Evolutionary conservation across 371 early-diverging fungal species (phyloP), one percentile per base, ranked within the genome.

Genomic region (Saksenaea oblongispora): DNA sequence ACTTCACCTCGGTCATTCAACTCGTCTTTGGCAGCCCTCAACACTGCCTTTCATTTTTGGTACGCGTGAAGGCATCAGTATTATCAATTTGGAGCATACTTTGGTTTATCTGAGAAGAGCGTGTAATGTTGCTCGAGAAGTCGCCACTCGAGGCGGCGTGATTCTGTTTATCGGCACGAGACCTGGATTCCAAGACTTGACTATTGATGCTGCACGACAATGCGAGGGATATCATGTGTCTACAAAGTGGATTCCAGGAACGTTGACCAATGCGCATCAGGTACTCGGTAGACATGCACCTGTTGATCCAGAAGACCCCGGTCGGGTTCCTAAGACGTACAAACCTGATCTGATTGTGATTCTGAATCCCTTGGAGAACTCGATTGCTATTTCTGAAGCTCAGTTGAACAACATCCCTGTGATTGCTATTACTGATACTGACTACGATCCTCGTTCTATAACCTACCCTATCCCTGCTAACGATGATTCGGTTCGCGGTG

Each of bases 381-480:
- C 76, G 56, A 87, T 88, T 57, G 95, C 94, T 14, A 85, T 95
- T 62, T 73, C 86, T 44, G 98, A 98, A 72, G 91, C 95, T 18
- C 86, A 89, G 58, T 73, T 85, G 56, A 76, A 85, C 70, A 87
- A 91, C 64, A 89, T 98, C 39, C 98, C 98, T 28, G 92, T 96
- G 18, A 89, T 98, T 55, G 95, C 92, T 51, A 82, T 98, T 58
- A 87, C 92, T 44, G 98, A 98, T 71, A 95, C 97, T 39, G 94
- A 98, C 79, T 91, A 88, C 66, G 93, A 97, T 73, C 97, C 98
- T 47, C 82, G 87, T 15, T 69, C 67, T 15, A 95, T 97, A 36
- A 91, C 95, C 7, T 98, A 96, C 75, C 94, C 97, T n/a, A 94
- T 98, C 41, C 97, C 98, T 1, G 98, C 91, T 44, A 98, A 98